Evolutionary conservation across 2,329 filamentous ascomycete genomes (phyloP).

Genomic region (Huntiella omanensis): DNA sequence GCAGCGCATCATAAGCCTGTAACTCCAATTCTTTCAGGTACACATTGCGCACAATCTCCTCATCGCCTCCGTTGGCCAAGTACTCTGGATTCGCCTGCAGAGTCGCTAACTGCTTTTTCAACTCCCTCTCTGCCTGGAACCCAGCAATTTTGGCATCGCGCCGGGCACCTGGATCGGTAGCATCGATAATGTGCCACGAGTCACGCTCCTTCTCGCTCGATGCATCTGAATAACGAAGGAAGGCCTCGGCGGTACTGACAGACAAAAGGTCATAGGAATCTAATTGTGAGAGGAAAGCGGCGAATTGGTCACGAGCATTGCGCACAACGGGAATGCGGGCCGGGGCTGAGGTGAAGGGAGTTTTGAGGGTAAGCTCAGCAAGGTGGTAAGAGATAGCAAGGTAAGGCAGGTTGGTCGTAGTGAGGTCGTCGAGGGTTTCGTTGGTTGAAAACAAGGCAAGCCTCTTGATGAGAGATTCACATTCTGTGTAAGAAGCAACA

Average conservation of each 20-base stretch:
- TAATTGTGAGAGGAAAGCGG: slow-evolving; percentile 55
- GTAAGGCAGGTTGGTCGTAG: slow-evolving; percentile 72
- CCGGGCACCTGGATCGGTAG: slow-evolving; percentile 41
- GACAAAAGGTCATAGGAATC: slow-evolving; percentile 63
- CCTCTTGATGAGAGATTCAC: slow-evolving; percentile 46
- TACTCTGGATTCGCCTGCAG: slow-evolving; percentile 28
- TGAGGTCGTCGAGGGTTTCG: slow-evolving; percentile 70
- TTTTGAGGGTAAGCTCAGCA: slow-evolving; percentile 59
- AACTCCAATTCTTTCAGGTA: slow-evolving; percentile 60
- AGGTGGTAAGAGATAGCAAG: slow-evolving; percentile 60
- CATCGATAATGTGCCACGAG: slow-evolving; percentile 54
- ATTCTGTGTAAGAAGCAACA: slow-evolving; percentile 54
- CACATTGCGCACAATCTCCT: slow-evolving; percentile 62
- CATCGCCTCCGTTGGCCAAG: slow-evolving; percentile 45
- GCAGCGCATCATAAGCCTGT: slow-evolving; percentile 62
- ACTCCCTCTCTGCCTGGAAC: slow-evolving; percentile 67
- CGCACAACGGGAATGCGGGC: slow-evolving; percentile 46
- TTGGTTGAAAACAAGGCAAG: slow-evolving; percentile 80
- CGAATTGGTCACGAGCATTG: slow-evolving; percentile 50
- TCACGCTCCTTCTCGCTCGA: slow-evolving; percentile 22
- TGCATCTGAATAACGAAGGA: slow-evolving; percentile 54
- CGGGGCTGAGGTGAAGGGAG: slow-evolving; percentile 30
- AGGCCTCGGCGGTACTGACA: slow-evolving; percentile 44
- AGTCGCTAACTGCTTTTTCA: slow-evolving; percentile 62
- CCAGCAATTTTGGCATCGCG: slow-evolving; percentile 72